Evolutionary conservation across 768 basidiomycete genomes (phyloP), one percentile per base, ranked within the genome.

Genomic region (Infundibulicybe gibba): DNA sequence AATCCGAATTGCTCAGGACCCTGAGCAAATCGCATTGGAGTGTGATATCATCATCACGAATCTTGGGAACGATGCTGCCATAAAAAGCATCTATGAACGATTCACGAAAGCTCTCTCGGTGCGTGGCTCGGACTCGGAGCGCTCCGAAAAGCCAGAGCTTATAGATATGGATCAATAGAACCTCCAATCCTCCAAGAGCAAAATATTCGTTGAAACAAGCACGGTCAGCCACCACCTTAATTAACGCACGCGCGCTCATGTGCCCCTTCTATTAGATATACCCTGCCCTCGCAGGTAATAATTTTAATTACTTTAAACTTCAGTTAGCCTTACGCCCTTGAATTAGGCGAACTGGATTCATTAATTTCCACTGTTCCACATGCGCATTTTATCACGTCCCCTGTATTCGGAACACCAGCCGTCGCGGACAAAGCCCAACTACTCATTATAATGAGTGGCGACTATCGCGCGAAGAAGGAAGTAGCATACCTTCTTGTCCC

Each of bases 141-240:
- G 25, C 25, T 8, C 25, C 25, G 4, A 25, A 25, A 25, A 25
- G 8, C 25, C 25, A 25, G 25, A 25, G 25, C 25, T 25, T 25
- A 25, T 8, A 4, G 25, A 8, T 49, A 51, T 34, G 32, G 43
- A 33, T 57, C 50, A 40, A 32, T 57, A 69, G 81, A 69, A 58
- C 57, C 54, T 57, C 16, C 71, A 74, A 25, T 71, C 76, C 1
- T 59, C 71, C 6, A 72, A 67, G 58, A 63, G 71, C 53, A 92
- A 84, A 61, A 86, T 90, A 40, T 91, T 94, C 52, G 84, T 92
- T 30, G 91, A 94, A 54, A 90, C 86, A 11, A 83, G 83, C 65
- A 94, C 91, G 2, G 88, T 90, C 45, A 47, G 81, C 17, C n/a
- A 45, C 39, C 47, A 38, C 4, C 17, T 40, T 33, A 19, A 16